phyloP scores from a whole-genome alignment of 805 yeast genomes.

The Brettanomyces naardenensis region DNA sequence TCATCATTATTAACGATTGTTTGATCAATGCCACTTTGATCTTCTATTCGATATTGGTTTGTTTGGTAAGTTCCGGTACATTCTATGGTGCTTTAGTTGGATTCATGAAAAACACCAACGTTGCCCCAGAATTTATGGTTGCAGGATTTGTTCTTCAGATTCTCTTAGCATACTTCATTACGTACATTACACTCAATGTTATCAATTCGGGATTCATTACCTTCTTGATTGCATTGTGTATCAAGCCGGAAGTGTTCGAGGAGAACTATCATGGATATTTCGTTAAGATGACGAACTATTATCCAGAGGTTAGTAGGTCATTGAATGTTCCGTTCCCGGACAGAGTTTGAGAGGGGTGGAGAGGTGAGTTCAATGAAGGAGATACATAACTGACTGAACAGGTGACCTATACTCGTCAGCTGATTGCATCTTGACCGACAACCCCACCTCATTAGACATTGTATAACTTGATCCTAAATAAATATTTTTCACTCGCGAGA shows the following conservation, averaged over 20 bases:
- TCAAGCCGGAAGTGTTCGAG: conserved; percentile 72
- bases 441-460: no score
- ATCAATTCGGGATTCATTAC: conserved; percentile 79
- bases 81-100: conserved; percentile 3
- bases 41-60: conserved; percentile 68
- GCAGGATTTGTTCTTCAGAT: conserved; percentile 30
- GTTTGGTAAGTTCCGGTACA: conserved; percentile 29
- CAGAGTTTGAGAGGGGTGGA: background rate
- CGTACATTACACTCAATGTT: conserved; percentile 63
- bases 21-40: conserved; percentile 71
- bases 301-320: conserved; percentile 25
- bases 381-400: no score
- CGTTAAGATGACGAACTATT: conserved; percentile 21
- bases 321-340: conserved; percentile 23
- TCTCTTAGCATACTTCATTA: conserved; percentile 67
- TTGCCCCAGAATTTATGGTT: conserved; percentile 21
- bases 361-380: background rate
- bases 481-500: no score
- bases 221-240: conserved; percentile 74
- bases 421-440: no score
- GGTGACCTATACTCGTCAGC: no score
- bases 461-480: no score
- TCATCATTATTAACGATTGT: conserved; percentile 79
- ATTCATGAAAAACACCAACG: conserved; percentile 5
- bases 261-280: conserved; percentile 50